A percentile compares a stretch with the other conserved stretches of the same genome.
Evolutionary conservation across 73 alveolate genomes (phyloP).

Genomic region (Tetrahymena elliotti): DNA sequence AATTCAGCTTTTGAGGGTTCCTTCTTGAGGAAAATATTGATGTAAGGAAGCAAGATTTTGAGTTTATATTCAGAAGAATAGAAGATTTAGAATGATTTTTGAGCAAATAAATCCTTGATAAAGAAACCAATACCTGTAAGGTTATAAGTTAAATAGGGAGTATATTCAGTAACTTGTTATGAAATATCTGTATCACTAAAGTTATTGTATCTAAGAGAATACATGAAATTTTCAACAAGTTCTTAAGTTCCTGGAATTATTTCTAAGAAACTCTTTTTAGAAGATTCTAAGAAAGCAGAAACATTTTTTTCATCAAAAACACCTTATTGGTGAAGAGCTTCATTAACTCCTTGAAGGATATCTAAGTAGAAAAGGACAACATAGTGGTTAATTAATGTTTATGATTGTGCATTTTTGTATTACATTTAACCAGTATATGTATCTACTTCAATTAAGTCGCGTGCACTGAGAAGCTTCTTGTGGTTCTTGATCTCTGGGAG

Average conservation of each 20-base stretch:
- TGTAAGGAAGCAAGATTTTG: not conserved
- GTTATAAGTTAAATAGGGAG: not conserved
- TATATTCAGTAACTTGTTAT: not conserved
- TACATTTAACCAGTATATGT: not conserved
- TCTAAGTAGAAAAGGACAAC: not conserved
- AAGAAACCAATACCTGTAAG: not conserved
- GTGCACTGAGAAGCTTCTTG: not conserved
- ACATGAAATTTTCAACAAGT: not conserved
- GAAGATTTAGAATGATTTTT: not conserved
- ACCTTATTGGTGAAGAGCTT: not conserved
- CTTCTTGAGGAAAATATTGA: not conserved
- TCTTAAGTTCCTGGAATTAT: not conserved
- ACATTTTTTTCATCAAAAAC: not conserved
- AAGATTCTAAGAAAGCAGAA: not conserved
- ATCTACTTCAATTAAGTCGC: not conserved
- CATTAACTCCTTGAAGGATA: not conserved
- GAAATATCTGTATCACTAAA: not conserved
- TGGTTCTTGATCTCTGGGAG: not conserved
- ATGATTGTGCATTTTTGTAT: not conserved
- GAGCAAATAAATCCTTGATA: not conserved
- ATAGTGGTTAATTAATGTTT: not conserved
- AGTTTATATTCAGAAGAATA: not conserved
- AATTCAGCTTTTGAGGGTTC: not conserved
- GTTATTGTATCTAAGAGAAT: not conserved
- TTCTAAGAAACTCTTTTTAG: not conserved